Evolutionary conservation across 768 basidiomycete genomes (phyloP), one percentile per base, ranked within the genome.

Genomic region (Leccinum broughii): DNA sequence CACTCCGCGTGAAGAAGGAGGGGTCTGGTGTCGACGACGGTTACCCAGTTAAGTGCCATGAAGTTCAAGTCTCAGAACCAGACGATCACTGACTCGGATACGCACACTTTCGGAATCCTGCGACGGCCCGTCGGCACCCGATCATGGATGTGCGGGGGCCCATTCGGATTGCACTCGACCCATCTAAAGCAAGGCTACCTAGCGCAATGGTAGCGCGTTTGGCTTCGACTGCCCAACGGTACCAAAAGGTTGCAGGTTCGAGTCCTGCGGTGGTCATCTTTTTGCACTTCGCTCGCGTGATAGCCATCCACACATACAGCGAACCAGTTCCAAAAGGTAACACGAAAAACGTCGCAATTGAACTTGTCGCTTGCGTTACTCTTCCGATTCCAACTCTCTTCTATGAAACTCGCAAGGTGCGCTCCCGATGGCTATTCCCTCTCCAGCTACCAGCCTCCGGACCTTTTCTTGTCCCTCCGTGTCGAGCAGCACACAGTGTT

Each of bases 191-290:
- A 60, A 20, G 86, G 85, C 83, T 86, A 84, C 87, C 87, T 91
- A 78, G 89, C 89, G 87, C 89, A 90, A 91, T 90, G 89, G 89
- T 90, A 91, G 89, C 89, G 89, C 89, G 88, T 91, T 89, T 90
- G 89, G 89, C 89, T 91, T 91, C 89, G 88, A 89, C 83, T 68
- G 86, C 85, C 79, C 64, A 76, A 77, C 76, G 85, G 78, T 63
- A 92, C 89, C 90, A 90, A 90, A 88, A 91, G 90, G 90, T 87
- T 92, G 90, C 89, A 92, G 90, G 90, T 92, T 92, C 90, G 89
- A 92, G 88, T 89, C 90, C 90, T 90, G 90, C 88, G 86, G 88
- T 88, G 86, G 85, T 90, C 89, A 89, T 71, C 62, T 1, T 54
- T 56, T 76, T 73, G 30, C 48, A n/a, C 41, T 10, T 41, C 5